Base-by-base conservation (phyloP, 2,329 filamentous ascomycete genomes). In the Kalaharituber pfeilii region DNA sequence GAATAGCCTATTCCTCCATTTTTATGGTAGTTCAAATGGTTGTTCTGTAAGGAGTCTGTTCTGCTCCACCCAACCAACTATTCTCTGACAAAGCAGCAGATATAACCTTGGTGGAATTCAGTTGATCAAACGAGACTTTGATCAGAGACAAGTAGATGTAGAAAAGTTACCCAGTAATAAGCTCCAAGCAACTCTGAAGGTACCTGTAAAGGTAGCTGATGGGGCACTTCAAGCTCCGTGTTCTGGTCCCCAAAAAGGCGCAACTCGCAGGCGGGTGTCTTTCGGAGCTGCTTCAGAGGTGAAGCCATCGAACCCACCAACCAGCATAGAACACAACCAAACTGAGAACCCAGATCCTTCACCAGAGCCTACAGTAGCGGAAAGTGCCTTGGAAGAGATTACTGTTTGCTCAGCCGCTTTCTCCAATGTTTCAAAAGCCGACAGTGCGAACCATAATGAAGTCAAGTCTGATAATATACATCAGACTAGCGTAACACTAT, bases 11-110 rank as follows among this genome's bases (percentile, higher is more conserved):
- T 56, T 54, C 62, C 3, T 61, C 60, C 15, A 63, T 62, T 36
- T 62, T 64, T 55, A 59, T 58, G 50, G 59, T 62, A 7, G 59
- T 63, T 53, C 61, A 62, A 57, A 54, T 59, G 56, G 52, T 63
- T 28, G 59, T 53, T 51, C 55, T 64, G 62, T 64, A 62, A 53
- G 60, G 54, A 26, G 30, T 52, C 49, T 13, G 9, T 42, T 22
- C n/a, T 49, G 33, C 28, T 44, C n/a, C 24, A 25, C 44, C 42
- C 52, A 49, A 52, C 50, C n/a, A 53, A 9, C 6, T 36, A 52
- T 42, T 52, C 52, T 50, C 49, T 55, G 39, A 49, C 30, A 9
- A n/a, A 36, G n/a, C 13, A 2, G 42, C 44, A 59, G 58, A 24
- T 60, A 56, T 50, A 59, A 60, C 45, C 45, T 59, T 15, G 62